A percentile compares a stretch with the other conserved stretches of the same genome.
phyloP scores from a whole-genome alignment of 306 rosid genomes.

The Spatholobus suberectus region DNA sequence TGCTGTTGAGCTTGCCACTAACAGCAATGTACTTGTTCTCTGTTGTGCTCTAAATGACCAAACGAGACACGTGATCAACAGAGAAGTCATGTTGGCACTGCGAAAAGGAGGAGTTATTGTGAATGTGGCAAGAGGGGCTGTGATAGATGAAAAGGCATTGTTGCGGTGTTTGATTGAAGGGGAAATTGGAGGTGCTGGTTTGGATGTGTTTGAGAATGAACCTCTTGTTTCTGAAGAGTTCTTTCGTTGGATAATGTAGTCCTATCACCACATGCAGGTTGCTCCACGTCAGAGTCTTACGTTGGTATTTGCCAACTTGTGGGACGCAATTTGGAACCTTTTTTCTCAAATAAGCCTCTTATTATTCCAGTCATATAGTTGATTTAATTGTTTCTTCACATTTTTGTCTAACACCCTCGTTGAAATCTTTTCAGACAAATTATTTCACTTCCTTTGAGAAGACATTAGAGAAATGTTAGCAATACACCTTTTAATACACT shows the following conservation, averaged over 20 bases:
- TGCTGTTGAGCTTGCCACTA: conserved; percentile 52
- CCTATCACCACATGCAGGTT: conserved; percentile 54
- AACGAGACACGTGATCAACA: conserved; percentile 53
- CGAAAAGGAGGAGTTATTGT: conserved; percentile 56
- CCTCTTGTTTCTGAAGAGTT: conserved; percentile 54
- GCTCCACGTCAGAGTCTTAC: conserved; percentile 30
- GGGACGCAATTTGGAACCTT: conserved; percentile 56
- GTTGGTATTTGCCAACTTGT: not conserved
- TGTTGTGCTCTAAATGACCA: conserved; percentile 57
- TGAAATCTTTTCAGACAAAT: no score
- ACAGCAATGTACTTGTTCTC: conserved; percentile 46
- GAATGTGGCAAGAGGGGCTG: conserved; percentile 56
- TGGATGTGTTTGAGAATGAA: conserved; percentile 73
- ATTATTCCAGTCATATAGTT: conserved; percentile 31
- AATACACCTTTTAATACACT: no score
- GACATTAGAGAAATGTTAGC: no score
- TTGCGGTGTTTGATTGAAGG: conserved; percentile 21
- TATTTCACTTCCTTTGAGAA: no score
- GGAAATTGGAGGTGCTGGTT: conserved; percentile 49
- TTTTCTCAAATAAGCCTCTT: conserved; percentile 56
- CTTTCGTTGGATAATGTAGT: conserved; percentile 56
- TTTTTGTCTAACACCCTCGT: no score
- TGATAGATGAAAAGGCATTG: conserved; percentile 52
- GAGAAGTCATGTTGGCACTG: conserved; percentile 51
- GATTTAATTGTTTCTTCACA: no score